Evolutionary conservation across 1,284 basidiomycete species (phyloP), one percentile per base, ranked within the genome.

Genomic region (Cryptococcus wingfieldii): DNA sequence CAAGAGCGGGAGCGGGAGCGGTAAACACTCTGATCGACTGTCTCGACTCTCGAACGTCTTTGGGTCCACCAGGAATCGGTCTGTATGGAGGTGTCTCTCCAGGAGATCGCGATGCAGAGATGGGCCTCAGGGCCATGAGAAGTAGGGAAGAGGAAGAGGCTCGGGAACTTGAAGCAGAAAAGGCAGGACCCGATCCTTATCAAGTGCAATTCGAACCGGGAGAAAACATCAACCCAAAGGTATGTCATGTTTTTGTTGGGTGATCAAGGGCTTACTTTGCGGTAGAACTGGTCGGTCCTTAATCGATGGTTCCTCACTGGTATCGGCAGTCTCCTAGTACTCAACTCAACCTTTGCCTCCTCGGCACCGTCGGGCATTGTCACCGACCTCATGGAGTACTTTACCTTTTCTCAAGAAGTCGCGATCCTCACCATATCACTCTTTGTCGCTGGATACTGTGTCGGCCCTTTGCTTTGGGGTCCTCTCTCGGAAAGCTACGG

Each of bases 261-360:
- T 38, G 12, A 43, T 19, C 5, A 42, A 48, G 38, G 51, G 41
- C 38, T 39, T 9, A 39, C 12, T 25, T 14, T 34, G 6, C 13
- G 7, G 25, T 72, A 86, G 80, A 86, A 83, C 60, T 87, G 86
- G 86, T 77, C 79, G 12, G 63, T 74, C 2, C n/a, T 59, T 7
- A 83, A 81, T 60, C 77, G 84, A 61, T 87, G 86, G 84, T 85
- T 82, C 63, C 73, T 89, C 23, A 89, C 87, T 4, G 63, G 77
- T 34, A 65, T 84, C 4, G 82, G 79, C 2, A 84, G 85, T 47
- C 46, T 86, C 0, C 80, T 89, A 44, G 83, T 88, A 14, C 77
- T 89, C 58, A 86, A 86, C 69, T 85, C 85, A 12, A 80, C 78
- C 14, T 80, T 78, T 53, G 72, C 77, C 2, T 77, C 76, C 5